Evolutionary conservation across 2,329 filamentous ascomycete genomes (phyloP).

Genomic region (Geosmithia flava): DNA sequence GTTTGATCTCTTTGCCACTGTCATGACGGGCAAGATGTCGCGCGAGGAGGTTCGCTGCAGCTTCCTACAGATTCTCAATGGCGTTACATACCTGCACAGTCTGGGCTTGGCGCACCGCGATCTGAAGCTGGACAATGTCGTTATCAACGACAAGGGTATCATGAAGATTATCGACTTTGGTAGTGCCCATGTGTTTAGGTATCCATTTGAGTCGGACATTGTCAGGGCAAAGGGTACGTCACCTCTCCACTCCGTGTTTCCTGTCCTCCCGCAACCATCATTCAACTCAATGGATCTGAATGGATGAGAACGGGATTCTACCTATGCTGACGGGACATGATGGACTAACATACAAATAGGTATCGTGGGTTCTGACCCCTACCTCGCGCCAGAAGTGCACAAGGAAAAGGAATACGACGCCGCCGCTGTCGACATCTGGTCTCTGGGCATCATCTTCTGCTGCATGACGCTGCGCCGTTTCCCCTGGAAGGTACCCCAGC

Average conservation of each 20-base stretch:
- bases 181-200: conserved; percentile 91
- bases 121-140: conserved; percentile 93
- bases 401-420: conserved; percentile 89
- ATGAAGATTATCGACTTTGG: conserved; percentile 99
- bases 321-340: no score
- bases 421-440: conserved; percentile 93
- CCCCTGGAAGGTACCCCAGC: conserved; percentile 89
- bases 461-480: conserved; percentile 95
- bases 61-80: conserved; percentile 88
- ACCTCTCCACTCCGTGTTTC: no score
- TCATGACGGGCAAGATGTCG: conserved; percentile 97
- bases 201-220: conserved; percentile 76
- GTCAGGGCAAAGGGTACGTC: conserved; percentile 23
- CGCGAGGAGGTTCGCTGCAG: conserved; percentile 82
- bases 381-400: conserved; percentile 93
- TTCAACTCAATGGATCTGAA: no score
- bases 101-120: conserved; percentile 93
- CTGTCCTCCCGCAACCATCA: no score
- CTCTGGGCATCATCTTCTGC: conserved; percentile 94
- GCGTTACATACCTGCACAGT: conserved; percentile 86
- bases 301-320: no score
- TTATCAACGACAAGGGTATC: conserved; percentile 89
- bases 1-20: conserved; percentile 90
- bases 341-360: conserved; percentile 20
- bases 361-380: conserved; percentile 77